phyloP scores from a whole-genome alignment of 2,329 filamentous ascomycete species.

The Septoria petroselini region DNA sequence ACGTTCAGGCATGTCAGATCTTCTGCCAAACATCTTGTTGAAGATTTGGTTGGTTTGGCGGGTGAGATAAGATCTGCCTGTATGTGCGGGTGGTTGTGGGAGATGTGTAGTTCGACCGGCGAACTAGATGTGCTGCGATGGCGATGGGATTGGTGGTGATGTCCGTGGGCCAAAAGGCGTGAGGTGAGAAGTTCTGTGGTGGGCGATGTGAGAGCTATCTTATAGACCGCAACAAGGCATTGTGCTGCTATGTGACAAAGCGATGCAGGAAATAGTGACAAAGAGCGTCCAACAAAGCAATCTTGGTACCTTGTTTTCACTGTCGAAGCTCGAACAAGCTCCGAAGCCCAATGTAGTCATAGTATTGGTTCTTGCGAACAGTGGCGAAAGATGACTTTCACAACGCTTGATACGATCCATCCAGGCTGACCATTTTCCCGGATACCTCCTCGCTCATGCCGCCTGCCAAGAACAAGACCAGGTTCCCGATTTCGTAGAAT shows the following conservation, averaged over 20 bases:
- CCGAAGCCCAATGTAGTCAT: too few species aligned
- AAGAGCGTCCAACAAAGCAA: too few species aligned
- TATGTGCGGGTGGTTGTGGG: not conserved
- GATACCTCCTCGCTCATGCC: slow-evolving; percentile 22
- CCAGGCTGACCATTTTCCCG: slow-evolving; percentile 11
- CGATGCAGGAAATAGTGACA: too few species aligned
- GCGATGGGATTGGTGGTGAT: too few species aligned
- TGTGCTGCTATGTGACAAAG: too few species aligned
- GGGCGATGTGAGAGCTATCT: too few species aligned
- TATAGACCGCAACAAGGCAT: too few species aligned
- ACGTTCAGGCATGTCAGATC: not conserved
- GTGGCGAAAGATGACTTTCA: slow-evolving; percentile 5
- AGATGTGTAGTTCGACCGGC: slow-evolving; percentile 6
- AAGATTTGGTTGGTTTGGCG: not conserved
- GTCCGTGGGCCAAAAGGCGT: too few species aligned
- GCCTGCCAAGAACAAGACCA: slow-evolving; percentile 23
- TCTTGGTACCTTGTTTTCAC: too few species aligned
- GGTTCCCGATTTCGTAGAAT: slow-evolving; percentile 23
- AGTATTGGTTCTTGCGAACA: too few species aligned
- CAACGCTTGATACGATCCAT: slow-evolving; percentile 18
- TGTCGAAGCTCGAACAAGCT: too few species aligned
- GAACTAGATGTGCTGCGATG: not conserved
- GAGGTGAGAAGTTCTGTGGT: too few species aligned
- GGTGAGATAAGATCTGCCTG: not conserved
- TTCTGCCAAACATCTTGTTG: slow-evolving; percentile 4